These are phyloP conservation scores for Luffa acutangula DNA, from an alignment of 306 rosid species.

Conservation along the genomic window DNA sequence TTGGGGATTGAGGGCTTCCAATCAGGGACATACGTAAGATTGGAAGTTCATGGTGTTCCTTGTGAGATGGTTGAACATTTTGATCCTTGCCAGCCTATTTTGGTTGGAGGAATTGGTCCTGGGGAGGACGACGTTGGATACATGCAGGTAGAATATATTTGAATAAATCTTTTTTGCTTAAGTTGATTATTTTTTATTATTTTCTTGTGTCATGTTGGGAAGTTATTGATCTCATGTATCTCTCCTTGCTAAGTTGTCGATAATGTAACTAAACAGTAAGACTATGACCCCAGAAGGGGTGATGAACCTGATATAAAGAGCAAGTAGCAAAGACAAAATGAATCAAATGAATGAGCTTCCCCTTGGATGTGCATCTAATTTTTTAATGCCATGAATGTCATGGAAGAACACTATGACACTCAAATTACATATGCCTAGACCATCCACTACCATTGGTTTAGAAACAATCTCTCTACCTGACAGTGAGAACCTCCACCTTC, in stretches of 20 bases:
- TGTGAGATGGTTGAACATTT: slow-evolving; percentile 81
- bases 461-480: not conserved
- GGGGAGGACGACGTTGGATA: slow-evolving; percentile 85
- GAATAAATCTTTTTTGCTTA: not conserved
- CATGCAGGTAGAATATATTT: slow-evolving; percentile 63
- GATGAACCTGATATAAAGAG: not conserved
- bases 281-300: not conserved
- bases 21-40: slow-evolving; percentile 75
- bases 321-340: not conserved
- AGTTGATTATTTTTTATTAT: not conserved
- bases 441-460: not conserved
- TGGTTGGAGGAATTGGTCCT: slow-evolving; percentile 85
- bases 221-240: not conserved
- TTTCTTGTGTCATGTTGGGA: not conserved
- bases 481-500: not conserved
- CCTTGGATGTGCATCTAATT: not conserved
- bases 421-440: not conserved
- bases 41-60: slow-evolving; percentile 83
- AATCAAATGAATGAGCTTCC: not conserved
- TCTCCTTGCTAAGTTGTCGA: not conserved
- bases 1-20: slow-evolving; percentile 72
- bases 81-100: slow-evolving; percentile 76
- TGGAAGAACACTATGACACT: not conserved
- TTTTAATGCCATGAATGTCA: not conserved
- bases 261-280: not conserved